A percentile compares a stretch with the other conserved stretches of the same genome.
phyloP scores from a whole-genome alignment of 225 moss, liverwort and hornwort genomes.

The Polytrichum formosum region DNA sequence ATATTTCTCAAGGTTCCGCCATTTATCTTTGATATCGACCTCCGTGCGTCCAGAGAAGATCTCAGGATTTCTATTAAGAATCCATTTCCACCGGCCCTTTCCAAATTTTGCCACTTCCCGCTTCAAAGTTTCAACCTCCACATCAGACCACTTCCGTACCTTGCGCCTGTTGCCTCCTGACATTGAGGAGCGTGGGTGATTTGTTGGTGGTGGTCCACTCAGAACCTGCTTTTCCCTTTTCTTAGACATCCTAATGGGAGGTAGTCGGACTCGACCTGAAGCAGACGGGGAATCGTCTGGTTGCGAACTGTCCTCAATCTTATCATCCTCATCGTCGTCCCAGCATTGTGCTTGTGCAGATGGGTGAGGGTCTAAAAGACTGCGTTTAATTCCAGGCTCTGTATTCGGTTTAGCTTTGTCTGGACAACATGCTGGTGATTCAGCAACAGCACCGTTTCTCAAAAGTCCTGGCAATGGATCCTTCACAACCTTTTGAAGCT shows the following conservation, averaged over 20 bases:
- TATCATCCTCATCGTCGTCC: constrained; percentile 40
- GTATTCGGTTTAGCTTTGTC: constrained; percentile 3
- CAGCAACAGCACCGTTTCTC: constrained; percentile 8
- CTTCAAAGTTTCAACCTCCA: constrained; percentile 65
- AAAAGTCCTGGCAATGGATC: constrained; percentile 56
- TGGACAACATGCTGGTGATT: constrained; percentile 1
- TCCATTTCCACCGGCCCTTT: constrained; percentile 81
- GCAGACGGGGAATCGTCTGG: constrained; percentile 42
- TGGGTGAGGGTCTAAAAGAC: constrained; percentile 37
- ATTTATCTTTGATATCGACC: constrained; percentile 92
- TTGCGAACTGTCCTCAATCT: constrained; percentile 30
- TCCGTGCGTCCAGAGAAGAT: constrained; percentile 65
- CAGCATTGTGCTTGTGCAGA: constrained; percentile 39
- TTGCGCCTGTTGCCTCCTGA: constrained; percentile 27
- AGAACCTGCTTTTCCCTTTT: constrained; percentile 12
- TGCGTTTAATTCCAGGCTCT: constrained; percentile 16
- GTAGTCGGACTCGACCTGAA: constrained; percentile 48
- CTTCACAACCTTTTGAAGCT: constrained; percentile 27
- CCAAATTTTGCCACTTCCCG: constrained; percentile 57
- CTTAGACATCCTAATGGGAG: constrained; percentile 19
- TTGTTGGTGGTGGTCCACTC: constrained; percentile 2
- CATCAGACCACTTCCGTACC: constrained; percentile 60
- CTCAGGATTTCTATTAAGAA: constrained; percentile 37
- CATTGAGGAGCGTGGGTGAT: constrained; percentile 1
- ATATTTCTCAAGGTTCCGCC: constrained; percentile 83